Base-by-base conservation (phyloP, 73 alveolate genomes). In the Tetrahymena malaccensis region DNA sequence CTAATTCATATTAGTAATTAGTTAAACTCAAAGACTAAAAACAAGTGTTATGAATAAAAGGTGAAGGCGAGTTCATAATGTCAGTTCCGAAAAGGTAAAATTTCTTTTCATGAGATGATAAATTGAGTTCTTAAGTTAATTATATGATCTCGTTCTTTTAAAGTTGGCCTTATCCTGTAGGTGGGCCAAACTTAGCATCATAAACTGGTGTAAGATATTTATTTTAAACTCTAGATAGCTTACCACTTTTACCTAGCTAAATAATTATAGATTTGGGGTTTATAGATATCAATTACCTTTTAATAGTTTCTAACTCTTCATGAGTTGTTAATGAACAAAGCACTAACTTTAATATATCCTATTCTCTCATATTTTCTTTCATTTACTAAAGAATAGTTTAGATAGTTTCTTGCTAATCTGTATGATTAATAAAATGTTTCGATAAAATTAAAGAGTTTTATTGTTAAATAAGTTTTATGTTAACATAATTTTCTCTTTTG, bases 121-220 rank as follows among this genome's bases (percentile, higher is more conserved):
- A 70, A 33, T 70, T 70, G 1, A 94, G 70, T 38, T 94, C 89
- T 16, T 83, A 93, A 31, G 13, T 83, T 1, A 58, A 4, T 83
- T 94, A 57, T 33, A 94, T 35, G 4, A 95, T 93, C 44, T 93
- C 96, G n/a, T 31, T 83, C 85, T 93, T 95, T 27, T 84, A 34
- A 70, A 95, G 35, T 33, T 95, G 55, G 1, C 97, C 97, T 35
- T 84, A 43, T 12, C 94, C 97, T 1, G 97, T 95, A 43, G 96
- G 94, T 16, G 34, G 94, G 25, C 96, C 37, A 27, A 95, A 35
- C 33, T 34, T 93, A 21, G 94, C 57, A 35, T 93, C 94, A 43
- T 43, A 95, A 21, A 95, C 97, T 2, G 97, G 97, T 3, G 96
- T 85, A 37, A 95, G 31, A 70, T 85, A 95, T 37, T 43, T 93